A percentile compares a stretch with the other conserved stretches of the same genome.
These are phyloP conservation scores for Friedmanniomyces endolithicus DNA, from an alignment of 495 filamentous ascomycete species.

Conservation along the genomic window DNA sequence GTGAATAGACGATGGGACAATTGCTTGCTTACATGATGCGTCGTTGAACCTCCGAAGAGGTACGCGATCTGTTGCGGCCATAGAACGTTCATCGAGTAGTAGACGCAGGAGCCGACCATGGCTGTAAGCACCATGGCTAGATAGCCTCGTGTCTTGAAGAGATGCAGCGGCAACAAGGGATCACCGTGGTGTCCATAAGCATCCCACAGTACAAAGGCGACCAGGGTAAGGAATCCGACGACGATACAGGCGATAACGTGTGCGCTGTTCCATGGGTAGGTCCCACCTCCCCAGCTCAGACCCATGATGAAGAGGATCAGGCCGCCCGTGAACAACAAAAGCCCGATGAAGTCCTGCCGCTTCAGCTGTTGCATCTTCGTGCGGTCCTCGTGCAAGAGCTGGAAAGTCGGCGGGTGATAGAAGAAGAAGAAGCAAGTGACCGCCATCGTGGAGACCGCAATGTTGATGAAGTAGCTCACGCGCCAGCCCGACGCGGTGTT, in stretches of 20 bases:
- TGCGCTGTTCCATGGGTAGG: constrained; percentile 39
- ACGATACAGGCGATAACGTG: constrained; percentile 36
- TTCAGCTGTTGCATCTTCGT: constrained; percentile 26
- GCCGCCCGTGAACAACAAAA: constrained; percentile 26
- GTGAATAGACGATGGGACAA: background rate
- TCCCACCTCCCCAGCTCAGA: constrained; percentile 36
- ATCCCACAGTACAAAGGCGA: constrained; percentile 34
- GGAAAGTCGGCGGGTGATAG: constrained; percentile 26
- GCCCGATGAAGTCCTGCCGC: constrained; percentile 30
- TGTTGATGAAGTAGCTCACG: constrained; percentile 68
- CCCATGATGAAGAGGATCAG: constrained; percentile 29
- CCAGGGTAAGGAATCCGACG: constrained; percentile 33
- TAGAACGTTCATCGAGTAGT: constrained; percentile 27
- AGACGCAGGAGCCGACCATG: constrained; percentile 26
- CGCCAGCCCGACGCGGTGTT: constrained; percentile 33
- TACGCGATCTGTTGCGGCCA: constrained; percentile 9
- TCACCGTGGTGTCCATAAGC: constrained; percentile 22
- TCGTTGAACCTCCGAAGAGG: constrained; percentile 4
- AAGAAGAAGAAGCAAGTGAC: constrained; percentile 24
- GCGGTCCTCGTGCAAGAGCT: constrained; percentile 24
- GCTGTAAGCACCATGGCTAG: constrained; percentile 24
- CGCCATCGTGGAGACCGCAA: constrained; percentile 38
- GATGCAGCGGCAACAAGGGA: constrained; percentile 26
- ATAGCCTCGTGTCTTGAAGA: constrained; percentile 28
- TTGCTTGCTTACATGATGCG: constrained; percentile 1